A percentile compares a stretch with the other conserved stretches of the same genome.
phyloP scores from a whole-genome alignment of 805 yeast species.

The Teunomyces funiuensis region DNA sequence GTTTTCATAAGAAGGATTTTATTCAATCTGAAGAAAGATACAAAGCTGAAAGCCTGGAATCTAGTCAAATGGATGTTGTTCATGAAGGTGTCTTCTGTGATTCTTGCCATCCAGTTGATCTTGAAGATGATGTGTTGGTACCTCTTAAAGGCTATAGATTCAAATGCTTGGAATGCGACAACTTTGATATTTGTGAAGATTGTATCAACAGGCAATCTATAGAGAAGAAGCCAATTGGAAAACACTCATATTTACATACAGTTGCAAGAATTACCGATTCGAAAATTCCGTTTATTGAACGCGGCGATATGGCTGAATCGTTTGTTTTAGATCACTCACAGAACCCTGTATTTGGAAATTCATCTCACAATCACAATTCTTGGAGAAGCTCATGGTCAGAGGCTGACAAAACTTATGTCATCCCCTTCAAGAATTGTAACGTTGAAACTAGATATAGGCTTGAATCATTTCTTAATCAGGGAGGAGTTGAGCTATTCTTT shows the following conservation, averaged over 20 bases:
- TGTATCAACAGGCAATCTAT: constrained; percentile 9
- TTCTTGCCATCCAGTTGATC: constrained; percentile 26
- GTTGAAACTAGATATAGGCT: constrained; percentile 10
- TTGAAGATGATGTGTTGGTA: background rate
- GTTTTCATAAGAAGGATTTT: background rate
- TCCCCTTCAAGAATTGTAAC: constrained; percentile 23
- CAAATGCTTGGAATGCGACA: constrained; percentile 2
- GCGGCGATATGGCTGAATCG: no score
- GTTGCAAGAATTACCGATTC: constrained; percentile 23
- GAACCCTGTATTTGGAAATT: no score
- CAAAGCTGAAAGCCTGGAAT: background rate
- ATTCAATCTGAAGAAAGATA: background rate
- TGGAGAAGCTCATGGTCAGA: background rate
- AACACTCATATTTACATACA: constrained; percentile 29
- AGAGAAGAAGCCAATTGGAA: constrained; percentile 12
- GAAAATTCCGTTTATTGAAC: background rate
- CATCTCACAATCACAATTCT: background rate
- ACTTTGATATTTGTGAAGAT: constrained; percentile 1
- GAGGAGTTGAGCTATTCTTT: constrained; percentile 19
- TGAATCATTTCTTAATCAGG: constrained; percentile 14
- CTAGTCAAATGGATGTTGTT: constrained; percentile 7
- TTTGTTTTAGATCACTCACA: no score
- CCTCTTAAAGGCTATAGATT: background rate
- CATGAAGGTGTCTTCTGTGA: constrained; percentile 36
- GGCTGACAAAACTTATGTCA: constrained; percentile 21